A percentile compares a stretch with the other conserved stretches of the same genome.
Conservation (phyloP, 495 filamentous ascomycete species). For the Neurospora tetrasperma region DNA sequence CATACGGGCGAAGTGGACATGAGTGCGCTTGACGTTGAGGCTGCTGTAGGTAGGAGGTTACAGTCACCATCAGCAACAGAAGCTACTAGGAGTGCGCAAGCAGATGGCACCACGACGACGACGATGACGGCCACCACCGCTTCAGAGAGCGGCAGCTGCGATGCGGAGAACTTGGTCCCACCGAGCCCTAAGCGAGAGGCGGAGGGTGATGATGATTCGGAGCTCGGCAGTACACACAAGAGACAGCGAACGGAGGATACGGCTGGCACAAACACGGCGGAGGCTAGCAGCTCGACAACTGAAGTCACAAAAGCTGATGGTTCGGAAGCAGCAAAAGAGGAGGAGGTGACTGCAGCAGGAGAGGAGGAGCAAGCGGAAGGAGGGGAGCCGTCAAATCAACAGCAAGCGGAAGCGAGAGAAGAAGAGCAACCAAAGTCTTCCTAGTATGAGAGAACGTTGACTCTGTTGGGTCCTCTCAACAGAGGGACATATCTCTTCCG, state of each 20-base stretch:
- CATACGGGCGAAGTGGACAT: conserved; percentile 23
- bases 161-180: conserved; percentile 1
- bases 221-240: conserved; percentile 24
- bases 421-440: neutral
- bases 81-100: neutral
- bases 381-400: neutral
- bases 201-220: conserved; percentile 25
- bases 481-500: neutral
- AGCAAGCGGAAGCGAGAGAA: neutral
- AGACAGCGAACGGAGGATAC: conserved; percentile 24
- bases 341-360: neutral
- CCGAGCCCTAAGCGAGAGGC: conserved; percentile 36
- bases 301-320: neutral
- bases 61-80: conserved; percentile 3
- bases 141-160: neutral
- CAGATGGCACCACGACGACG: neutral
- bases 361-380: neutral
- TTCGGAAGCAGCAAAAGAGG: neutral
- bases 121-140: neutral
- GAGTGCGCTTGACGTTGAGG: conserved; percentile 43
- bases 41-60: conserved; percentile 39
- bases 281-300: neutral
- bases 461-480: neutral
- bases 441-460: neutral
- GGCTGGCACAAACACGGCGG: neutral